A percentile compares a stretch with the other conserved stretches of the same genome.
Conservation (phyloP, 177 flowering plant species). For the Vitis hybrid region DNA sequence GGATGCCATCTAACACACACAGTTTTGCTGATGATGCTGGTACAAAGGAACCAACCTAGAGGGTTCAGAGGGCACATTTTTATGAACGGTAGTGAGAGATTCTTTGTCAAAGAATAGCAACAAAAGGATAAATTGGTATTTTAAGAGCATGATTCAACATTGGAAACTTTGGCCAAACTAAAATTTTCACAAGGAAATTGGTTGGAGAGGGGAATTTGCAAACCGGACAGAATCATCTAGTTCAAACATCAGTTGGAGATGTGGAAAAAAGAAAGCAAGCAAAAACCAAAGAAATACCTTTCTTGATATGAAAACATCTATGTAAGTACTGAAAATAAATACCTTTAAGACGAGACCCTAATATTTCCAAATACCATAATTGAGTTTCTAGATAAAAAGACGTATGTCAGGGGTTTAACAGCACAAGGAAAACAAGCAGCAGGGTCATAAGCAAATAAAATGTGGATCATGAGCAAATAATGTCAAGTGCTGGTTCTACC, state of each 20-base stretch:
- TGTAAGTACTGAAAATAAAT: not conserved
- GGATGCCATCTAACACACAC: slow-evolving; percentile 80
- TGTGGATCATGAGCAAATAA: not conserved
- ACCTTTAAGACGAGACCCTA: not conserved
- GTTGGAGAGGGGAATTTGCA: not conserved
- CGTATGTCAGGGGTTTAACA: not conserved
- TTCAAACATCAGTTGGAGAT: not conserved
- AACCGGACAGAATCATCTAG: not conserved
- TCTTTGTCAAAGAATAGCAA: not conserved
- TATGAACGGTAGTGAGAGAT: slow-evolving; percentile 2
- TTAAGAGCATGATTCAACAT: not conserved
- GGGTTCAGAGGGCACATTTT: slow-evolving; percentile 16
- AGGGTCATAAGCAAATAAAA: not conserved
- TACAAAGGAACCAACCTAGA: slow-evolving; percentile 96
- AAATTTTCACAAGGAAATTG: not conserved
- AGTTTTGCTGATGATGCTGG: slow-evolving; percentile 84
- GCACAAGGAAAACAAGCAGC: not conserved
- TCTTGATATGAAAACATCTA: not conserved
- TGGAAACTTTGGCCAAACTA: not conserved
- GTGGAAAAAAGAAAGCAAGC: not conserved
- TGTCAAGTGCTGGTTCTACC: slow-evolving; percentile 38
- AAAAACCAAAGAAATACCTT: not conserved
- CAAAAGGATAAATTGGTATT: not conserved
- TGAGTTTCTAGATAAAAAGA: not conserved
- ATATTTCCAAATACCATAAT: not conserved